Base-by-base conservation (phyloP, 495 filamentous ascomycete genomes). In the Articulospora tetracladia region DNA sequence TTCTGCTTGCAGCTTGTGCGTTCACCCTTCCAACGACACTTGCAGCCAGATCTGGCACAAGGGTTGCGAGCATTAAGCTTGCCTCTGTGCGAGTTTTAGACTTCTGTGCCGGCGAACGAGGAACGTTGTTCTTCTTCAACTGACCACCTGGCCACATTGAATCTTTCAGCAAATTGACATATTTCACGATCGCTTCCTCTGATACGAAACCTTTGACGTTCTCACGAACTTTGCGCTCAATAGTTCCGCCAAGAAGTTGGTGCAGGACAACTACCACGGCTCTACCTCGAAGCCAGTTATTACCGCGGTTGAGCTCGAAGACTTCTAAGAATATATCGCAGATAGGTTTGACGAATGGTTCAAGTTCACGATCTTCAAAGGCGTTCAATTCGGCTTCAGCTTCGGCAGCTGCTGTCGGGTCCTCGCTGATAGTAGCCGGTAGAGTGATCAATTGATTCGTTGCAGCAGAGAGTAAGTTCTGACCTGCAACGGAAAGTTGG, bases 271-370 rank as follows among this genome's bases (percentile, higher is more conserved):
- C 91, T 26, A 99, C 93, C 1, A 98, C 95, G 15, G 95, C 94
- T 19, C 95, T 86, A 10, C 94, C 95, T 19, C 95, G 89, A 6
- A 99, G 83, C 88, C 88, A 92, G 70, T 95, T 98, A 72, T 93
- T 96, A 19, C 92, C 93, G 27, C 86, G 84, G 68, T 97, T 96
- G 25, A 98, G 82, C 69, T 97, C 92, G 70, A 99, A 99, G 12
- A 91, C 81, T 75, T 98, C 95, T 39, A 98, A 85, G 72, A 99
- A 99, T 55, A 98, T 83, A 71, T 99, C 94, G 72, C 92, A 97
- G 62, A 99, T 96, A 8, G 95, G 95, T 68, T 96, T 98, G 63
- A 99, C 92, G 71, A 99, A 97, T 7, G 95, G 95, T 68, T 96
- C 91, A 0, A 91, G 77, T 65, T 96, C 91, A 58, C 87, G 85